Base-by-base conservation (phyloP, 176 grass and related monocot species). In the Oryza glumipatula region DNA sequence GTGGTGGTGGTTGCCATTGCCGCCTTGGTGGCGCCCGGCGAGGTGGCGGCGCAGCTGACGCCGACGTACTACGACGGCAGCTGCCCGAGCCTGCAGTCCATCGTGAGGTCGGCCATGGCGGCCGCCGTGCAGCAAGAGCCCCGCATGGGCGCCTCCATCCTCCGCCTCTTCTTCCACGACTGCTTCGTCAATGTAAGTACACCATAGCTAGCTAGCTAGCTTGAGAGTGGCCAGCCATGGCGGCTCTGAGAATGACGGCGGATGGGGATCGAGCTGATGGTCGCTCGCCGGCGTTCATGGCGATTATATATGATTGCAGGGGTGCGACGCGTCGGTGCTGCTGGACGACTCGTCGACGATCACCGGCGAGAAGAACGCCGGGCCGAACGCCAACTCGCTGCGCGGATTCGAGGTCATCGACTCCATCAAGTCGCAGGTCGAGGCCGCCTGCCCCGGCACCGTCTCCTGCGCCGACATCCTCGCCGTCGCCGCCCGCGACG, bases 91-190 rank as follows among this genome's bases (percentile, higher is more conserved):
- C 76, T 93, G 68, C 72, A 87, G 33, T 63, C 60, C n/a, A 85
- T 85, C n/a, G 94, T 96, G 49, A 58, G 94, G 3, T 85, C 94
- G 2, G 94, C 21, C 21, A 91, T 93, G 94, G 32, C 60, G 4
- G 68, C 82, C 76, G 86, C 88, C 67, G 91, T 96, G 9, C 51
- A 66, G 16, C 8, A 39, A 16, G 94, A 96, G 80, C 70, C 71
- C 0, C 48, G 92, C 8, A 93, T 97, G 86, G 95, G 88, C 6
- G 95, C 92, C 7, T 92, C 93, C 85, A 88, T 98, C 72, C 87
- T 98, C 69, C 96, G 96, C 67, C 96, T 98, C 83, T 90, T 90
- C 91, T 98, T 98, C 88, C 96, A 98, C 76, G 96, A 95, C 78
- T 98, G 96, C 85, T 95, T 98, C 78, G 96, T 98, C 51, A 91